Evolutionary conservation across 495 filamentous ascomycete genomes (phyloP).

Genomic region (Penicillium nucicola): DNA sequence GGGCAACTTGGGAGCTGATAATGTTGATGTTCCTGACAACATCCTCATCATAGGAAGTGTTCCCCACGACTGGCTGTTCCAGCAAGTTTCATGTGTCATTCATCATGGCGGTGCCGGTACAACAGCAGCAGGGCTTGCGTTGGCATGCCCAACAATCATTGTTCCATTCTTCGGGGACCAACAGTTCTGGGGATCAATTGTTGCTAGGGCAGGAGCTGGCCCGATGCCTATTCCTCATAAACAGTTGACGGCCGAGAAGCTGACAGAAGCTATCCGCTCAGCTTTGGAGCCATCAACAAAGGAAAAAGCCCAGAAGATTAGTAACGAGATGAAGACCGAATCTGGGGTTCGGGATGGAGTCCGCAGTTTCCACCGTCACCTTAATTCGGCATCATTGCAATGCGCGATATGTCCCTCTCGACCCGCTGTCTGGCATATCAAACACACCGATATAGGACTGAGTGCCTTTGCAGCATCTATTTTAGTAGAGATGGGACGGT

Average conservation of each 20-base stretch:
- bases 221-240: slow-evolving; percentile 69
- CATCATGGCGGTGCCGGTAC: slow-evolving; percentile 85
- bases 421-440: slow-evolving; percentile 68
- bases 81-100: slow-evolving; percentile 69
- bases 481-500: slow-evolving; percentile 56
- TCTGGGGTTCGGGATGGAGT: slow-evolving; percentile 61
- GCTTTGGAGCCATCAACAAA: slow-evolving; percentile 55
- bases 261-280: slow-evolving; percentile 60
- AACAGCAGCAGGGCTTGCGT: slow-evolving; percentile 68
- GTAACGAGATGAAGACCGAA: slow-evolving; percentile 59
- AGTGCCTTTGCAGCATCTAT: slow-evolving; percentile 68
- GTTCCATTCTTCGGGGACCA: slow-evolving; percentile 88
- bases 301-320: slow-evolving; percentile 55
- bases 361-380: slow-evolving; percentile 64
- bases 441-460: slow-evolving; percentile 57
- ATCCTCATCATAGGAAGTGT: slow-evolving; percentile 77
- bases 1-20: slow-evolving; percentile 68
- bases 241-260: slow-evolving; percentile 56
- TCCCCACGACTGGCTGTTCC: slow-evolving; percentile 83
- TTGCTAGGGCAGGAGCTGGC: slow-evolving; percentile 68
- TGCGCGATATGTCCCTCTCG: slow-evolving; percentile 64
- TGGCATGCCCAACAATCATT: slow-evolving; percentile 68
- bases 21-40: slow-evolving; percentile 55
- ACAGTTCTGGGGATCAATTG: slow-evolving; percentile 79
- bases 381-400: slow-evolving; percentile 57